Evolutionary conservation across 768 basidiomycete genomes (phyloP).

Genomic region (Russula emetica): DNA sequence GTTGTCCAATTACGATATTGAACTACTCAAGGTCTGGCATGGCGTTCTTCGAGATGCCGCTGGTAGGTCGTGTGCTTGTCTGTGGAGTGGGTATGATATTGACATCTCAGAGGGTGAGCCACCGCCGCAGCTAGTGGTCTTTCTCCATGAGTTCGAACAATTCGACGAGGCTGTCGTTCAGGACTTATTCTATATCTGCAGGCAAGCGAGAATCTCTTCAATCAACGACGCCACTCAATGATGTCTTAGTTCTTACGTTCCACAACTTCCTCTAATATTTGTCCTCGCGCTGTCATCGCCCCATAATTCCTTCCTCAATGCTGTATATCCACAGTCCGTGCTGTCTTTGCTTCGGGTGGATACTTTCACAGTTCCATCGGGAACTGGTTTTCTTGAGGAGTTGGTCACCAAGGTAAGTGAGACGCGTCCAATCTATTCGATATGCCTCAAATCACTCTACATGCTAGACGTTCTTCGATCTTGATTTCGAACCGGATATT

Average conservation of each 20-base stretch:
- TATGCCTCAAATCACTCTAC: background rate
- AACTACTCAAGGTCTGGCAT: conserved; percentile 58
- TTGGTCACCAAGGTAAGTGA: conserved; percentile 49
- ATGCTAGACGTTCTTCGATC: conserved; percentile 58
- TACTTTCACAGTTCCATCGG: conserved; percentile 48
- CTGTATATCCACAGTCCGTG: conserved; percentile 55
- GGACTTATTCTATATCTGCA: conserved; percentile 69
- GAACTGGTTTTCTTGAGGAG: conserved; percentile 46
- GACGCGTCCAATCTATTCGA: background rate
- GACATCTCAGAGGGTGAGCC: conserved; percentile 25
- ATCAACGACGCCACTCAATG: background rate
- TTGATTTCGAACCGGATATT: conserved; percentile 54
- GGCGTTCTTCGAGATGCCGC: conserved; percentile 36
- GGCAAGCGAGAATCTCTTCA: conserved; percentile 38
- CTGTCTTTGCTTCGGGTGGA: conserved; percentile 55
- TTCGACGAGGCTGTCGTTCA: conserved; percentile 59
- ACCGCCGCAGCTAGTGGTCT: conserved; percentile 46
- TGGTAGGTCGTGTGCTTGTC: conserved; percentile 7
- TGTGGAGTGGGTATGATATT: conserved; percentile 11
- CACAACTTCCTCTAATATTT: conserved; percentile 59
- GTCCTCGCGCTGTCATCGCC: conserved; percentile 59
- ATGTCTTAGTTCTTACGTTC: conserved; percentile 46
- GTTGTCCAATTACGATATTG: conserved; percentile 59
- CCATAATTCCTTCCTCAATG: conserved; percentile 49
- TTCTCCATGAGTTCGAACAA: conserved; percentile 74